These are phyloP conservation scores for Aureobasidium sp. DNA, from an alignment of 2,329 filamentous ascomycete species.

Conservation along the genomic window DNA sequence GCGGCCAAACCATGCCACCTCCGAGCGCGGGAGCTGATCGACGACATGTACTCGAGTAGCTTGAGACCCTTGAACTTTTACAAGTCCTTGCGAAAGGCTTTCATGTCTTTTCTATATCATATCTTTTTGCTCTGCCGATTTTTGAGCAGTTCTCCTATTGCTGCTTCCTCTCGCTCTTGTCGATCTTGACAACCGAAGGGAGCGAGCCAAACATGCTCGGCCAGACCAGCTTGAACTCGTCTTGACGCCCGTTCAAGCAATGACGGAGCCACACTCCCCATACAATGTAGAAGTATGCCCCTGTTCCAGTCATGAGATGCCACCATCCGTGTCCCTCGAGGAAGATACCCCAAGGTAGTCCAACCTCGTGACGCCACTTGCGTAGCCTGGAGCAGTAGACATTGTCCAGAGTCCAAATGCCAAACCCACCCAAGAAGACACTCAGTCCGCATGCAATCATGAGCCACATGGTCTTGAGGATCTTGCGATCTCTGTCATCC, in stretches of 20 bases:
- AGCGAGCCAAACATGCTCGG: slow-evolving; percentile 51
- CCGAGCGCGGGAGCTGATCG: neutral
- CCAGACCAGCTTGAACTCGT: slow-evolving; percentile 67
- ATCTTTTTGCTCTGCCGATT: neutral
- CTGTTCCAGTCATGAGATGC: slow-evolving; percentile 74
- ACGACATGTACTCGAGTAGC: neutral
- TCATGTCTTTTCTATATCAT: neutral
- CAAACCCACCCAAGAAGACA: slow-evolving; percentile 68
- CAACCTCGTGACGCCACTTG: slow-evolving; percentile 58
- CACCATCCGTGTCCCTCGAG: slow-evolving; percentile 70
- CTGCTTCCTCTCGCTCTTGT: slow-evolving; percentile 28
- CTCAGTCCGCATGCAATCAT: slow-evolving; percentile 63
- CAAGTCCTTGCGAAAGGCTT: neutral
- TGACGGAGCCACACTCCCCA: slow-evolving; percentile 79
- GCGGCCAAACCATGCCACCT: slow-evolving; percentile 8
- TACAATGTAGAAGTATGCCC: slow-evolving; percentile 76
- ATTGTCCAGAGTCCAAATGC: slow-evolving; percentile 74
- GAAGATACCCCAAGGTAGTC: slow-evolving; percentile 72
- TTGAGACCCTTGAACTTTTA: neutral
- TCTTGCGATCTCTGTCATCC: slow-evolving; percentile 50
- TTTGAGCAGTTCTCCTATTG: neutral
- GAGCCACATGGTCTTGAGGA: slow-evolving; percentile 64
- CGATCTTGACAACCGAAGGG: slow-evolving; percentile 43
- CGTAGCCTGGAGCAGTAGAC: slow-evolving; percentile 62
- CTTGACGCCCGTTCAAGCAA: slow-evolving; percentile 65